Evolutionary conservation across 2,329 filamentous ascomycete genomes (phyloP).

Genomic region (Cladophialophora carrionii): DNA sequence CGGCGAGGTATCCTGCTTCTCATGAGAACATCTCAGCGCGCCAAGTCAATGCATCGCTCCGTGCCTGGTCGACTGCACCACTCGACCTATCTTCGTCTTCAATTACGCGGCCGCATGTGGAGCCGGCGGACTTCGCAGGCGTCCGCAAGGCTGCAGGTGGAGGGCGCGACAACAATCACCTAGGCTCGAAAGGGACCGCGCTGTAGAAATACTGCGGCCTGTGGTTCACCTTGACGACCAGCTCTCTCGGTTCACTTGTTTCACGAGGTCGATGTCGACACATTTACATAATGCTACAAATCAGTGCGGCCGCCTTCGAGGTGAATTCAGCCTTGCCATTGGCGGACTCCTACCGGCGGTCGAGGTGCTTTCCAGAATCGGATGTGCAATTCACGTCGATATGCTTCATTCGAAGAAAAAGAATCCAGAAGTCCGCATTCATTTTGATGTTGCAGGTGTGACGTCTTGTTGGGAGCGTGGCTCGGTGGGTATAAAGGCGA

Average conservation of each 20-base stretch:
- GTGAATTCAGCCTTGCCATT: neutral
- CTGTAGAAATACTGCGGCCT: neutral
- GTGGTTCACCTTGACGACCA: neutral
- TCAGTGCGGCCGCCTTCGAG: neutral
- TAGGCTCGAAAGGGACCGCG: neutral
- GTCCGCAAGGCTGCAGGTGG: neutral
- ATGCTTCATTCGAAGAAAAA: neutral
- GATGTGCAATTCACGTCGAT: neutral
- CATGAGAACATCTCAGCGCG: neutral
- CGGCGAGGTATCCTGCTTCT: neutral
- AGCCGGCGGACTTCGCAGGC: neutral
- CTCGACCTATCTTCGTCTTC: neutral
- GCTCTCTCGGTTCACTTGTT: neutral
- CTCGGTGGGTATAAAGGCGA: neutral
- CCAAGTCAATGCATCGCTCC: too few relatives aligned
- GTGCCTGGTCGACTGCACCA: neutral
- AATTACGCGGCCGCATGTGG: neutral
- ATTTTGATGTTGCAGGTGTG: neutral
- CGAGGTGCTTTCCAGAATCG: neutral
- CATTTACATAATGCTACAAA: neutral
- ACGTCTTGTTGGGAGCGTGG: neutral
- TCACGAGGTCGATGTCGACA: neutral
- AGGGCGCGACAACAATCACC: neutral
- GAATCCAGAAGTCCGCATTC: conserved; percentile 3
- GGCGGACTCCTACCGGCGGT: neutral